These are phyloP conservation scores for Yamadazyma phyllophila DNA, from an alignment of 805 yeast species.

Conservation along the genomic window DNA sequence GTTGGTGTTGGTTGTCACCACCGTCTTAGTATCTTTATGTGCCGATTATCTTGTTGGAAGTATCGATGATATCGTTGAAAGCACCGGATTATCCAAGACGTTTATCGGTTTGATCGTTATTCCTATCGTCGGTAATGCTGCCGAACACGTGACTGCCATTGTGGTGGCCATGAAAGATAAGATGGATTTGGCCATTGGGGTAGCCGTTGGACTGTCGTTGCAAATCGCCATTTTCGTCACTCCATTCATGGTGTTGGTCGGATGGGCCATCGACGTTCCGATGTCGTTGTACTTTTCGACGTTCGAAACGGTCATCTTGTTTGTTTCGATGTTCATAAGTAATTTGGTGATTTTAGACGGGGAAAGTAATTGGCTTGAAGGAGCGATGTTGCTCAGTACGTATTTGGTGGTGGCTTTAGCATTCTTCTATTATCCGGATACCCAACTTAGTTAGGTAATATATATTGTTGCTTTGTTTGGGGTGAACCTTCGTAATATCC, in stretches of 20 bases:
- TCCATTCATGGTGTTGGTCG: conserved; percentile 89
- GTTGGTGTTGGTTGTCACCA: conserved; percentile 55
- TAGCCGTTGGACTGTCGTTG: conserved; percentile 92
- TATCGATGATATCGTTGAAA: conserved; percentile 82
- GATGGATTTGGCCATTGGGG: conserved; percentile 96
- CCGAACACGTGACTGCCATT: conserved; percentile 96
- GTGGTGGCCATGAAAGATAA: conserved; percentile 93
- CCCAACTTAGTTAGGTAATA: conserved; percentile 7
- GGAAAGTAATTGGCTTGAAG: conserved; percentile 95
- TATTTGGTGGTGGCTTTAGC: conserved; percentile 86
- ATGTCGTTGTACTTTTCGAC: conserved; percentile 91
- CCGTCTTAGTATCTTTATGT: conserved; percentile 79
- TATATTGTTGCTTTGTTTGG: not conserved
- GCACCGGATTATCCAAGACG: conserved; percentile 87
- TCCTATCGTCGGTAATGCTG: conserved; percentile 98
- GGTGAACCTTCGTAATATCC: too few relatives aligned
- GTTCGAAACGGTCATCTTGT: conserved; percentile 89
- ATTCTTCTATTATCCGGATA: conserved; percentile 82
- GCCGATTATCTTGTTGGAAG: conserved; percentile 95
- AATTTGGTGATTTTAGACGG: conserved; percentile 90
- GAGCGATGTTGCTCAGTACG: conserved; percentile 85
- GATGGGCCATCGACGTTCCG: conserved; percentile 90
- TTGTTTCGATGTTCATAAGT: conserved; percentile 83
- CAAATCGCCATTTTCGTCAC: conserved; percentile 95
- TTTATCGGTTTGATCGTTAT: conserved; percentile 91